Base-by-base conservation (phyloP, 2,329 filamentous ascomycete genomes). In the Fusarium abutilonis region DNA sequence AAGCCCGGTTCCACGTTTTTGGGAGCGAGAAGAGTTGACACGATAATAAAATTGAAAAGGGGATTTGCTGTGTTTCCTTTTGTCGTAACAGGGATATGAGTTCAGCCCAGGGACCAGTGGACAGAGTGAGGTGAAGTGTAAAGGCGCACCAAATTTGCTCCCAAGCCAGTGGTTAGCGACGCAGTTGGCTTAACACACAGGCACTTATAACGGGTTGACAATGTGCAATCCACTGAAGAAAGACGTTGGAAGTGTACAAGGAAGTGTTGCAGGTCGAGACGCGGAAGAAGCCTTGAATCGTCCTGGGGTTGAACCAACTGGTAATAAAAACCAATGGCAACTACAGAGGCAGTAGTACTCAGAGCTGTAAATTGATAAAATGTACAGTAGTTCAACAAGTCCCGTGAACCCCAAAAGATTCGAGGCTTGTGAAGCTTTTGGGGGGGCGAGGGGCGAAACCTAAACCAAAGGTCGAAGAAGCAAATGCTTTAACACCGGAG, bases 81-180 rank as follows among this genome's bases (percentile, higher is more conserved):
- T 66, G 55, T 58, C 49, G 63, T 34, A 68, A 56, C 68, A 64
- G 63, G 63, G 63, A 68, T 63, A 59, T 45, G 41, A 42, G 39
- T 46, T 54, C 52, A 45, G 52, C 36, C 41, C 47, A 70, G 40
- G 52, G 57, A 67, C 31, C 34, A 54, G 40, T 38, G 45, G 36
- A 14, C 31, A 39, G 36, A 41, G 28, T 19, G 15, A 55, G 11
- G 28, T 43, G 26, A 39, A 51, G 60, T 57, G 26, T 45, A 31
- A 38, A 64, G 31, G 50, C 61, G 50, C 46, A 60, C 31, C 35
- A 34, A 60, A 49, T 23, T 40, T 47, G 36, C 29, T 53, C 52
- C 46, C 42, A 35, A 44, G 50, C 55, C 57, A 44, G 46, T 19
- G 47, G 53, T 57, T 49, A 64, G 54, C 59, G 60, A 62, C 56